Conservation (phyloP, 2,329 filamentous ascomycete species). For the Colletotrichum viniferum region DNA sequence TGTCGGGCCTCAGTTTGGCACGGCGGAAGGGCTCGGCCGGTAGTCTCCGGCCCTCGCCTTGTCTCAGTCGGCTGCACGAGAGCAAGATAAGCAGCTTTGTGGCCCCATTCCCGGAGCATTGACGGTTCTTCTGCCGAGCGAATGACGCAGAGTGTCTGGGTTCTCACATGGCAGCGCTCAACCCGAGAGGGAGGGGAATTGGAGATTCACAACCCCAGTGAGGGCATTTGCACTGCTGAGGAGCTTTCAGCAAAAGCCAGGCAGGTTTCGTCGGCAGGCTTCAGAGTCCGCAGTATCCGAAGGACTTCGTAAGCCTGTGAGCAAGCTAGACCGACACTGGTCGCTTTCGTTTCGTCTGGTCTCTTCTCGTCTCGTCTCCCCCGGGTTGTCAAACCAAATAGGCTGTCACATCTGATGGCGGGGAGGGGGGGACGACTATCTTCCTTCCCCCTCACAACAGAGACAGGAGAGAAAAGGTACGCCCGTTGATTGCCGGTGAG, state of each 20-base stretch:
- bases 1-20: not conserved
- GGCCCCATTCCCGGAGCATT: not conserved
- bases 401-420: not conserved
- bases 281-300: not conserved
- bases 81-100: not conserved
- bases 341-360: constrained; percentile 1
- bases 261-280: not conserved
- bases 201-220: not conserved
- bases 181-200: not conserved
- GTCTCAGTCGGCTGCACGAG: not conserved
- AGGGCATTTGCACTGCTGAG: not conserved
- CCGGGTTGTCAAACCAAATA: not conserved
- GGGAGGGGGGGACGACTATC: not conserved
- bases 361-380: not conserved
- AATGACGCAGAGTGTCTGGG: not conserved
- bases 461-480: not conserved
- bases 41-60: not conserved
- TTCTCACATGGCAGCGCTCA: not conserved
- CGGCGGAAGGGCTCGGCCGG: not conserved
- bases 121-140: not conserved
- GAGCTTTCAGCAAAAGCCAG: not conserved
- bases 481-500: not conserved
- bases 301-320: not conserved
- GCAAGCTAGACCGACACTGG: not conserved
- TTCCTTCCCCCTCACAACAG: not conserved